Conservation (phyloP, 306 rosid genomes). For the Sesbania bispinosa region DNA sequence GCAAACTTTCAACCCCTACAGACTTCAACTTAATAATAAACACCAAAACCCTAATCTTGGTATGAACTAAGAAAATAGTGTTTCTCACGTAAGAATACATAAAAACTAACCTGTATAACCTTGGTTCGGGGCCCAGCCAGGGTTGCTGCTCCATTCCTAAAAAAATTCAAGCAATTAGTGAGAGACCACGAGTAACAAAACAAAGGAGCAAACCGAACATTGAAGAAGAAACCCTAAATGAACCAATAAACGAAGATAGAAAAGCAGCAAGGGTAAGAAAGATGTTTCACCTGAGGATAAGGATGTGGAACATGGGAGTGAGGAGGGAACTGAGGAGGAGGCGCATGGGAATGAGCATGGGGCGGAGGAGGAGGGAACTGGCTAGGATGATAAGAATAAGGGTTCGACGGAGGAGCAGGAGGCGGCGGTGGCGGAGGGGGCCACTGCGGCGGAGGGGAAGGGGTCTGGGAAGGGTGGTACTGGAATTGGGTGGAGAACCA, state of each 20-base stretch:
- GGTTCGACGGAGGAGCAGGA: conserved; percentile 43
- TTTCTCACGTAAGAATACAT: not conserved
- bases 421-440: conserved; percentile 48
- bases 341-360: conserved; percentile 40
- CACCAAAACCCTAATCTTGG: not conserved
- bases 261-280: not conserved
- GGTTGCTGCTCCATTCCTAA: conserved; percentile 76
- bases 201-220: not conserved
- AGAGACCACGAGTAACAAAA: not conserved
- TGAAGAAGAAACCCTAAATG: conserved; percentile 38
- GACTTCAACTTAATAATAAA: not conserved
- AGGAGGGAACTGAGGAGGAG: conserved; percentile 47
- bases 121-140: conserved; percentile 61
- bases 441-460: conserved; percentile 81
- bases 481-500: conserved; percentile 80
- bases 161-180: not conserved
- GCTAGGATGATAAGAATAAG: conserved; percentile 56
- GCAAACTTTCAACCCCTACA: not conserved
- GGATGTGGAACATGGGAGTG: conserved; percentile 67
- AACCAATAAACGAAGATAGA: not conserved
- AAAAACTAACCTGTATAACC: conserved; percentile 58
- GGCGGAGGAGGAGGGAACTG: conserved; percentile 62
- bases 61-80: not conserved
- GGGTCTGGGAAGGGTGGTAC: conserved; percentile 65
- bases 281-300: conserved; percentile 49